These are phyloP conservation scores for Heritiera fomes DNA, from an alignment of 345 rosid genomes.

Conservation along the genomic window DNA sequence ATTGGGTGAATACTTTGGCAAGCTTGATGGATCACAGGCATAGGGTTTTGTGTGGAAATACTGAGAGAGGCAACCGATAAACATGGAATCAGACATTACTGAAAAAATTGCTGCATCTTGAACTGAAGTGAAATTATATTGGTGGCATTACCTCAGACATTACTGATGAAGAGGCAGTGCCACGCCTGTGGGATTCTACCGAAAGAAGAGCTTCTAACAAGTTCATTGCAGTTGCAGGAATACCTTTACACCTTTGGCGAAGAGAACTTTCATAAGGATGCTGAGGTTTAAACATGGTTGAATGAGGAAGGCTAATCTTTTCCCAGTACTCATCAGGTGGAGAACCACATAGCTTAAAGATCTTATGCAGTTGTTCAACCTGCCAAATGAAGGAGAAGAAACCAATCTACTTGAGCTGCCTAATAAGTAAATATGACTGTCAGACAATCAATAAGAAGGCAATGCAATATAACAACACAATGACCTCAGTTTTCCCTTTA, in stretches of 20 bases:
- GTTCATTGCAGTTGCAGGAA: conserved; percentile 44
- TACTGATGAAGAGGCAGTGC: conserved; percentile 73
- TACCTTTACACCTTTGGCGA: conserved; percentile 56
- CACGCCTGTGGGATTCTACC: conserved; percentile 63
- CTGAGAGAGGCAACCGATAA: conserved; percentile 27
- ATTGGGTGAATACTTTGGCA: conserved; percentile 77
- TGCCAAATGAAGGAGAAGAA: conserved; percentile 23
- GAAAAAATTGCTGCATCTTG: neutral
- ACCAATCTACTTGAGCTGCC: neutral
- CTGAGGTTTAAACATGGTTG: conserved; percentile 65
- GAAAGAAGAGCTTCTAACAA: conserved; percentile 64
- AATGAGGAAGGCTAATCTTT: conserved; percentile 55
- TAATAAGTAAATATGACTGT: neutral
- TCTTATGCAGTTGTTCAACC: conserved; percentile 84
- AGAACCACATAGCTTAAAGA: conserved; percentile 73
- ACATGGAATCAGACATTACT: neutral
- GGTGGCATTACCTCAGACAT: conserved; percentile 49
- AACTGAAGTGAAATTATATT: neutral
- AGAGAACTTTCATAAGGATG: conserved; percentile 54
- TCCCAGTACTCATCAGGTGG: conserved; percentile 73
- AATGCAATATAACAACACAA: neutral
- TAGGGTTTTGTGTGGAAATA: conserved; percentile 61
- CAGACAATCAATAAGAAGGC: too few species aligned
- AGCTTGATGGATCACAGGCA: conserved; percentile 66
- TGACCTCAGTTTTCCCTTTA: conserved; percentile 82